Percentiles rank a stretch among this genome's conserved stretches.
Conservation (phyloP, 2,329 filamentous ascomycete genomes). For the Capronia americana region DNA sequence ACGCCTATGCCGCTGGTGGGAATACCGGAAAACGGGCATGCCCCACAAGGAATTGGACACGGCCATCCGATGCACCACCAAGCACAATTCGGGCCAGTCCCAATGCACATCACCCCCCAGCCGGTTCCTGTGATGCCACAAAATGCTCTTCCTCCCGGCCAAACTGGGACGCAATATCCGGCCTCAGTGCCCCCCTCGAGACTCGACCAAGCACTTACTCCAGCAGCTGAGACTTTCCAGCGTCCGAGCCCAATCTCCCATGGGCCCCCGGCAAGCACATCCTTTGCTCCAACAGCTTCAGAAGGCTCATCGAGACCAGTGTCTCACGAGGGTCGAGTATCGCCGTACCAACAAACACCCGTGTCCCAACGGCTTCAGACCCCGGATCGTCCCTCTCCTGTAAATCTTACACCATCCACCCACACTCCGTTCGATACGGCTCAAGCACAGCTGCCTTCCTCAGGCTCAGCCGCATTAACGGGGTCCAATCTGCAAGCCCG, state of each 20-base stretch:
- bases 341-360: constrained; percentile 27
- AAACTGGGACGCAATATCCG: constrained; percentile 10
- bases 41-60: constrained; percentile 13
- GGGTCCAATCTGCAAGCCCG: constrained; percentile 43
- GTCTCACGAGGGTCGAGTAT: constrained; percentile 29
- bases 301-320: constrained; percentile 30
- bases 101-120: constrained; percentile 7
- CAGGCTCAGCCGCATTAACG: constrained; percentile 38
- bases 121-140: neutral
- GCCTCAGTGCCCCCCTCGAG: neutral
- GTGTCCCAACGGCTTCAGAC: constrained; percentile 22
- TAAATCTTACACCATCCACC: constrained; percentile 17
- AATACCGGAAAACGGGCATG: constrained; percentile 29
- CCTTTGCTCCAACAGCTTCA: constrained; percentile 20
- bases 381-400: constrained; percentile 25
- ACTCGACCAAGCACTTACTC: constrained; percentile 3
- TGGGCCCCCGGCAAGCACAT: neutral
- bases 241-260: constrained; percentile 11
- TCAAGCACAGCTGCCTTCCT: constrained; percentile 16
- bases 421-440: constrained; percentile 6
- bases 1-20: constrained; percentile 21
- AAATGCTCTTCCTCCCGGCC: constrained; percentile 4
- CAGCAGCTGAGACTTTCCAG: constrained; percentile 9
- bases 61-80: constrained; percentile 19
- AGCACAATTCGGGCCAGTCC: constrained; percentile 41